Conservation (phyloP, 345 rosid species). For the Pseudoturritis turrita region DNA sequence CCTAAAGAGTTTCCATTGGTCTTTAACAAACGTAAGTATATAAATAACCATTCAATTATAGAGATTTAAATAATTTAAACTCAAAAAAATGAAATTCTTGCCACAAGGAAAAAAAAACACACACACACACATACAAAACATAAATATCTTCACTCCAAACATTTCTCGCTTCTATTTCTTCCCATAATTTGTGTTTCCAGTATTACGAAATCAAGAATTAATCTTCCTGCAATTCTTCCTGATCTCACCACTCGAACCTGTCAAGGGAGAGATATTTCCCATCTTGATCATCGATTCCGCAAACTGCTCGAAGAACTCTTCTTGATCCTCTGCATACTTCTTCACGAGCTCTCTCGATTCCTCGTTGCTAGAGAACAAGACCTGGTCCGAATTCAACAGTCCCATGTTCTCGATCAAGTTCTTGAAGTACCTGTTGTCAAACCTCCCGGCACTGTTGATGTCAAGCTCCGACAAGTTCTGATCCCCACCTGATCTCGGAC, state of each 20-base stretch:
- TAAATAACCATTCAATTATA: not conserved
- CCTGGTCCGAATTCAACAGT: constrained; percentile 72
- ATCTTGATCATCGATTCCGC: constrained; percentile 82
- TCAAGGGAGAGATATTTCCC: constrained; percentile 88
- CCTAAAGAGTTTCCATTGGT: not conserved
- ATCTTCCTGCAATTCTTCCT: constrained; percentile 72
- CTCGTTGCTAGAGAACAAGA: constrained; percentile 55
- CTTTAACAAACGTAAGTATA: not conserved
- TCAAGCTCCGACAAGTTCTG: constrained; percentile 64
- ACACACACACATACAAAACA: no score
- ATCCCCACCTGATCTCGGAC: constrained; percentile 70
- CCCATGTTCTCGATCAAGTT: constrained; percentile 66
- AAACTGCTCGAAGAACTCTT: constrained; percentile 67
- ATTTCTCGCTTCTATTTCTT: not conserved
- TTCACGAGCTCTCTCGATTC: constrained; percentile 58
- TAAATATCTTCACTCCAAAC: not conserved
- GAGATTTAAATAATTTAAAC: not conserved
- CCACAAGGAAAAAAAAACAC: no score
- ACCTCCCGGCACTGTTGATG: constrained; percentile 50
- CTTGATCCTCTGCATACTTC: constrained; percentile 59
- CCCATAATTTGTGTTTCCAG: not conserved
- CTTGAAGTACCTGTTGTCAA: constrained; percentile 86
- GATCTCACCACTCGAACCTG: constrained; percentile 70
- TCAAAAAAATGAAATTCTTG: not conserved
- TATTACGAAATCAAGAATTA: constrained; percentile 33